Conservation (phyloP, 306 rosid genomes). For the Trifolium dubium region DNA sequence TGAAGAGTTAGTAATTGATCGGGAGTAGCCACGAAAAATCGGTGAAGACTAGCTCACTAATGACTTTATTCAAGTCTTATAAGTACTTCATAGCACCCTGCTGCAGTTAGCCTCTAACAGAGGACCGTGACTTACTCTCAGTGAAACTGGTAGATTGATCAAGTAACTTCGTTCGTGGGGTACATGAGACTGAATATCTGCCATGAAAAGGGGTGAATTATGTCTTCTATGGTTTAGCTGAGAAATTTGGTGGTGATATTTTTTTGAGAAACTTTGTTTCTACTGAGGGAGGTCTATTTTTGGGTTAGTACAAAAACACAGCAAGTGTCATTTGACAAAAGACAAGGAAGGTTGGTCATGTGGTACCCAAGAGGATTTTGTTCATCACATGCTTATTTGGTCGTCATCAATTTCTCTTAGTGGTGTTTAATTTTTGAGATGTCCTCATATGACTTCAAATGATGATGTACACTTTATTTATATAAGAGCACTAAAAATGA, state of each 20-base stretch:
- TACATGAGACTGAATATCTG: background rate
- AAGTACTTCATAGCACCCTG: background rate
- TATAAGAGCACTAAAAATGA: conserved; percentile 1
- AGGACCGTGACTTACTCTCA: background rate
- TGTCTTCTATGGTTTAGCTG: background rate
- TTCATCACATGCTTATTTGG: background rate
- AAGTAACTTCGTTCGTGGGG: background rate
- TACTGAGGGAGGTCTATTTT: background rate
- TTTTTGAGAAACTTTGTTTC: background rate
- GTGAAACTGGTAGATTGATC: background rate
- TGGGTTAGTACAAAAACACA: background rate
- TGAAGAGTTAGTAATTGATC: background rate
- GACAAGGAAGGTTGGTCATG: background rate
- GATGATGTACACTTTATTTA: conserved; percentile 9
- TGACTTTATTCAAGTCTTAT: background rate
- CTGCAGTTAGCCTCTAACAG: background rate
- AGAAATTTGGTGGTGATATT: conserved; percentile 6
- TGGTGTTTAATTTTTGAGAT: conserved; percentile 4
- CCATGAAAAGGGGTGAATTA: background rate
- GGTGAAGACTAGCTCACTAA: background rate
- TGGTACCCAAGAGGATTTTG: background rate
- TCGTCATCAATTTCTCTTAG: background rate
- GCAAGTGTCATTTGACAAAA: background rate
- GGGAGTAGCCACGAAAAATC: background rate
- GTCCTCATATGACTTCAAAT: background rate